Evolutionary conservation across 495 filamentous ascomycete genomes (phyloP), one percentile per base, ranked within the genome.

Genomic region (Penicillium crystallinum): DNA sequence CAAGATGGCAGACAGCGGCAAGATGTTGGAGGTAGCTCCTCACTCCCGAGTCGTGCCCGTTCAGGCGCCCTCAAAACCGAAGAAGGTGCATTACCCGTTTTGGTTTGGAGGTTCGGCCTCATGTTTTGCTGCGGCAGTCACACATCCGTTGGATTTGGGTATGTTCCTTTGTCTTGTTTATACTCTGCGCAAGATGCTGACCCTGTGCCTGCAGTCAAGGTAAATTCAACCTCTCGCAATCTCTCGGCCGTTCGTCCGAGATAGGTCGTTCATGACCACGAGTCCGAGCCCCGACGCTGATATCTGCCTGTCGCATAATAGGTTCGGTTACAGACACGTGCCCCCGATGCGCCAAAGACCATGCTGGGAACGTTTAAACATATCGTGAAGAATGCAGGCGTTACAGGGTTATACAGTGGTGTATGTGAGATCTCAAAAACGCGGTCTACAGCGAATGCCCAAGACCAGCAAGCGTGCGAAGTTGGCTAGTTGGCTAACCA

Each of bases 61-160:
- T 39, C 56, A 59, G 12, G 64, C 48, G 25, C 58, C 61, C 31
- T 46, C 62, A 39, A 62, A 60, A 33, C 40, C 57, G 12, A 65
- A 72, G 52, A 73, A 69, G 61, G 73, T 85, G 35, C 78, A 79
- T 54, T 90, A 90, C 67, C 88, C 88, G 25, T 93, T 96, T 73
- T 96, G 91, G 91, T 95, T 97, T 70, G 91, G 91, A 34, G 91
- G 91, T 19, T 92, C 87, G 62, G 89, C 91, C 17, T 91, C 87
- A 56, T 92, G 88, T 67, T 85, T 95, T 73, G 91, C 91, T 31
- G 91, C 91, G 10, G 83, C 82, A 56, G 83, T 95, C 19, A 97
- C 91, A 29, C 91, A 97, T 75, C 91, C 91, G 23, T 75, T 97
- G 59, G 90, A 95, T 80, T 76, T 77, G 53, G 73, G 74, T 77